phyloP scores from a whole-genome alignment of 148 eudicot species.

The Cornus florida region DNA sequence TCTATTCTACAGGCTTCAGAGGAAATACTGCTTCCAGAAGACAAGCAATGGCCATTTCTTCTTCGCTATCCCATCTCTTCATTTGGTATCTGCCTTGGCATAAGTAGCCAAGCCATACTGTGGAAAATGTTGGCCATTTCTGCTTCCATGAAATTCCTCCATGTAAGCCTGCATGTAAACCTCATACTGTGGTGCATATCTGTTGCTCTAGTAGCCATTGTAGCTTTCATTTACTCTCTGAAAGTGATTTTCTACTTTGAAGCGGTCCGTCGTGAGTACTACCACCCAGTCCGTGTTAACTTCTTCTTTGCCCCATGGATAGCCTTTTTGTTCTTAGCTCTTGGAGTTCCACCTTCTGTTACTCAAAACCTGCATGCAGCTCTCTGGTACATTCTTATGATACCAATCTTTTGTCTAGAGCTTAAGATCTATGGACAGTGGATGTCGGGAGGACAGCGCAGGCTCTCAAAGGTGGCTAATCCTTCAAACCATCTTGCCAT shows the following conservation, averaged over 20 bases:
- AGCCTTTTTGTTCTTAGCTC: constrained; percentile 56
- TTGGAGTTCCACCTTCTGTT: constrained; percentile 66
- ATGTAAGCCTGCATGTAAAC: constrained; percentile 59
- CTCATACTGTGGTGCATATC: constrained; percentile 68
- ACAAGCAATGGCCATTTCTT: constrained; percentile 93
- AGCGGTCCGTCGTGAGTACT: constrained; percentile 89
- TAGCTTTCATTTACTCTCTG: constrained; percentile 49
- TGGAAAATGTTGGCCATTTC: constrained; percentile 76
- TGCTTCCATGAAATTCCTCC: constrained; percentile 59
- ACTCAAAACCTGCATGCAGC: constrained; percentile 34
- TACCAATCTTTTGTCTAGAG: constrained; percentile 69
- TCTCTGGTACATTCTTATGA: constrained; percentile 83
- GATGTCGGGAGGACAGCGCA: constrained; percentile 92
- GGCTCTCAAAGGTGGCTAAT: constrained; percentile 91
- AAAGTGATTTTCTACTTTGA: constrained; percentile 80
- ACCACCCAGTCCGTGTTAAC: constrained; percentile 82
- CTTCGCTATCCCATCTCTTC: constrained; percentile 73
- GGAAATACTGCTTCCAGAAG: constrained; percentile 77
- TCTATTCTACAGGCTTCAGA: constrained; percentile 62
- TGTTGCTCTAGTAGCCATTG: constrained; percentile 33
- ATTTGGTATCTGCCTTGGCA: constrained; percentile 92
- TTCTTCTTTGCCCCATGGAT: constrained; percentile 97
- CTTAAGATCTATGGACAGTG: constrained; percentile 94
- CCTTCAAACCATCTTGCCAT: constrained; percentile 77
- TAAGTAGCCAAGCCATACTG: constrained; percentile 85